phyloP scores from a whole-genome alignment of 2,329 filamentous ascomycete genomes.

The Verticillium albo-atrum region DNA sequence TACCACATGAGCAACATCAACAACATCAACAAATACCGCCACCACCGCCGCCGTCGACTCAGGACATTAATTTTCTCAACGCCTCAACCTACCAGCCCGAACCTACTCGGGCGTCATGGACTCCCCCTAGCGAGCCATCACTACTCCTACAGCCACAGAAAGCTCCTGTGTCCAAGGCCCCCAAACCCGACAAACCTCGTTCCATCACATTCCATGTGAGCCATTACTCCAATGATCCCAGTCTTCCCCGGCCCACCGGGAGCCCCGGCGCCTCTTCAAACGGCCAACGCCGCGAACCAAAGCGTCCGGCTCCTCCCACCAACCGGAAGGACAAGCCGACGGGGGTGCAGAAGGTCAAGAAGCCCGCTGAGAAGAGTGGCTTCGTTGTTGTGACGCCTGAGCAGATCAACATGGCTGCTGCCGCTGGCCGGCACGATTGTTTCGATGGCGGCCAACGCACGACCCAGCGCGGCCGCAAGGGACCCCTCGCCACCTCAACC shows the following conservation, averaged over 20 bases:
- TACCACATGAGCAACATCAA: no score
- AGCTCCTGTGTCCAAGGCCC: background rate
- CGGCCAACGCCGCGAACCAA: background rate
- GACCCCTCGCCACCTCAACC: conserved; percentile 47
- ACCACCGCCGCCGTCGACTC: no score
- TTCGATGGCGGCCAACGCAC: conserved; percentile 46
- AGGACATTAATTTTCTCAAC: no score
- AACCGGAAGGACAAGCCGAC: background rate
- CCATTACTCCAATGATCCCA: background rate
- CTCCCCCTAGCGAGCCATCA: no score
- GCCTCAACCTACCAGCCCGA: no score
- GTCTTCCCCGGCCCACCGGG: background rate
- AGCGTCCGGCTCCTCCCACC: background rate
- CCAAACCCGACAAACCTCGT: background rate
- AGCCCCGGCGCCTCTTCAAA: background rate
- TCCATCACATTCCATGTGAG: conserved; percentile 31
- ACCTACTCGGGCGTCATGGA: no score
- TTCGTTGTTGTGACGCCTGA: conserved; percentile 53
- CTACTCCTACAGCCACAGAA: background rate
- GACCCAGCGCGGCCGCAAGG: conserved; percentile 52
- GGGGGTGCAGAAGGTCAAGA: conserved; percentile 25
- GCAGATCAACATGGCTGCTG: conserved; percentile 40
- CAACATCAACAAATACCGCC: no score
- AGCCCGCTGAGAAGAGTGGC: conserved; percentile 28
- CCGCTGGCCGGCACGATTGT: conserved; percentile 47